Evolutionary conservation across 495 filamentous ascomycete species (phyloP).

Genomic region (Penicillium pulvis): DNA sequence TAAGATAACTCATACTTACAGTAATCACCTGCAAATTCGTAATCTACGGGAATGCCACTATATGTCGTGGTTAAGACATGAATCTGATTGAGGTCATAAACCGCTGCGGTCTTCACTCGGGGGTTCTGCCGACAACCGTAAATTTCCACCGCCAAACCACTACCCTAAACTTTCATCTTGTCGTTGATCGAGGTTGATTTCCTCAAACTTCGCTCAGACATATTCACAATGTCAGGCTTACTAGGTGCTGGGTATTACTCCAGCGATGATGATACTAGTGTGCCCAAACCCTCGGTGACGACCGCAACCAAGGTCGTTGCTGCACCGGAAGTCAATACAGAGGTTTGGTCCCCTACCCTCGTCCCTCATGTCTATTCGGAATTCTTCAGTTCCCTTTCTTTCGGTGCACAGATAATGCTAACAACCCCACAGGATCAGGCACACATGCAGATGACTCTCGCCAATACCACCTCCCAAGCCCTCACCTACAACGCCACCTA

Average conservation of each 20-base stretch:
- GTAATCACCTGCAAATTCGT: not conserved
- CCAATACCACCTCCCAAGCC: conserved; percentile 54
- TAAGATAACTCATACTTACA: not conserved
- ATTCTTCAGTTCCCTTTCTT: not conserved
- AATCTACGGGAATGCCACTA: not conserved
- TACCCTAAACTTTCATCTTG: conserved; percentile 10
- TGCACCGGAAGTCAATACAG: conserved; percentile 62
- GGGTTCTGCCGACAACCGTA: conserved; percentile 38
- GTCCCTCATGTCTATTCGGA: not conserved
- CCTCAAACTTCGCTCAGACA: not conserved
- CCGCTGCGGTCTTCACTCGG: conserved; percentile 24
- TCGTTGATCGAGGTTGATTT: conserved; percentile 11
- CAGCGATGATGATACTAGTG: conserved; percentile 50
- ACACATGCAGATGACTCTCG: conserved; percentile 58
- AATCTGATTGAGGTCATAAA: not conserved
- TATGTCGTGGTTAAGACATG: not conserved
- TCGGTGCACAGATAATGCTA: conserved; percentile 32
- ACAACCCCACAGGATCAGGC: conserved; percentile 54
- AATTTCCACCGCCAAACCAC: conserved; percentile 31
- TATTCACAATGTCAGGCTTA: conserved; percentile 47
- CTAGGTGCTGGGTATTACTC: conserved; percentile 55
- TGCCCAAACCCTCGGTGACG: conserved; percentile 28
- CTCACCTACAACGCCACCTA: conserved; percentile 67
- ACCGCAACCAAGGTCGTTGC: conserved; percentile 50
- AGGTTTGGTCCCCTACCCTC: conserved; percentile 56